These are phyloP conservation scores for Kwoniella botswanensis DNA, from an alignment of 768 basidiomycete species.

Conservation along the genomic window DNA sequence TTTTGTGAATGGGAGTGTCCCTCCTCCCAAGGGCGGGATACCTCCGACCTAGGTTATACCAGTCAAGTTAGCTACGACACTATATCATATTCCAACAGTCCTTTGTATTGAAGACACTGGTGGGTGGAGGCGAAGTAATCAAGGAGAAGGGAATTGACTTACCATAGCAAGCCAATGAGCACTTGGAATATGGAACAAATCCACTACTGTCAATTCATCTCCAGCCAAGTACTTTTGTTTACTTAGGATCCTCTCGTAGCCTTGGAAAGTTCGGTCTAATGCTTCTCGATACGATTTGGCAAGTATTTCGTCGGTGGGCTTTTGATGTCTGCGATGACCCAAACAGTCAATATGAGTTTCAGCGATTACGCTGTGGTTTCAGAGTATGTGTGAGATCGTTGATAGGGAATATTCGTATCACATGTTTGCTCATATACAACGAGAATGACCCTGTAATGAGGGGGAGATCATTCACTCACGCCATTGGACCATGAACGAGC, in stretches of 20 bases:
- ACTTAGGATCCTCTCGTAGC: conserved; percentile 66
- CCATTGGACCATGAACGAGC: conserved; percentile 64
- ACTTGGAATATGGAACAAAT: conserved; percentile 66
- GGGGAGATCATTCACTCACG: background rate
- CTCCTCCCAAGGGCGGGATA: background rate
- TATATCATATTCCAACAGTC: too few species aligned
- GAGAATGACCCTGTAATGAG: too few species aligned
- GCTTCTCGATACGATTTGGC: conserved; percentile 58
- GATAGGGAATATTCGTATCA: too few species aligned
- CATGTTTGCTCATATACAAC: too few species aligned
- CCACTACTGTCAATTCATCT: conserved; percentile 65
- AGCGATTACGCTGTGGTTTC: conserved; percentile 10
- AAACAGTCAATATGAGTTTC: conserved; percentile 9
- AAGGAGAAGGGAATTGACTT: background rate
- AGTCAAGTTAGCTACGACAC: too few species aligned
- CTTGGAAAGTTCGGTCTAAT: conserved; percentile 60
- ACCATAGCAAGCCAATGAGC: background rate
- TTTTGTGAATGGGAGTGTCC: background rate
- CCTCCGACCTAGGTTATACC: conserved; percentile 1
- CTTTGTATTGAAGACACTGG: too few species aligned
- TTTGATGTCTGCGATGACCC: background rate
- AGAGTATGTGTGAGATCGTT: too few species aligned
- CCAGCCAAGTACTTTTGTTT: conserved; percentile 66
- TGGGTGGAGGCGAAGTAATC: too few species aligned
- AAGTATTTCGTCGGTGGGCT: conserved; percentile 18